Conservation (phyloP, 805 yeast genomes). For the Teunomyces panamensis region DNA sequence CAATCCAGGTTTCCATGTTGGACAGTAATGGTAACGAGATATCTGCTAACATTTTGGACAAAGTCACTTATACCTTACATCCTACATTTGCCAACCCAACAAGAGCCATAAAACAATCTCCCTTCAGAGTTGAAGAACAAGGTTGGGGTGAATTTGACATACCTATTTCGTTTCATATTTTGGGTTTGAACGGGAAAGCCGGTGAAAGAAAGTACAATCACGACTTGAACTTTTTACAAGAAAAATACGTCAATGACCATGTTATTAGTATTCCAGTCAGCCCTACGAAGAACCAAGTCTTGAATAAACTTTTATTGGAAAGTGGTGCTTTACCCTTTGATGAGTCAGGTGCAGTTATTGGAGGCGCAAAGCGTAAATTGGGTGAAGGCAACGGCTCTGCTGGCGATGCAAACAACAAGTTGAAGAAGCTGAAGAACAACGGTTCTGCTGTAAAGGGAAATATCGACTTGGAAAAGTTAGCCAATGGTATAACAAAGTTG, state of each 20-base stretch:
- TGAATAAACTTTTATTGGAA: slow-evolving; percentile 71
- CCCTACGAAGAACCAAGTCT: slow-evolving; percentile 61
- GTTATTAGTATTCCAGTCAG: slow-evolving; percentile 61
- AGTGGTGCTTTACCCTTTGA: slow-evolving; percentile 74
- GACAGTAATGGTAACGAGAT: slow-evolving; percentile 78
- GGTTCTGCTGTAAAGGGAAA: slow-evolving; percentile 61
- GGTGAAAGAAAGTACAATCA: slow-evolving; percentile 87
- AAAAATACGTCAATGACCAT: slow-evolving; percentile 76
- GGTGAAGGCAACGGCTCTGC: slow-evolving; percentile 14
- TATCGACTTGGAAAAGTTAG: slow-evolving; percentile 86
- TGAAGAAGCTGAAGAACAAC: slow-evolving; percentile 51
- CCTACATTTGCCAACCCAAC: slow-evolving; percentile 93
- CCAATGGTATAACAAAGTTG: slow-evolving; percentile 83
- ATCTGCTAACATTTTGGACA: slow-evolving; percentile 86
- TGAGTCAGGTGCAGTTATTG: slow-evolving; percentile 32
- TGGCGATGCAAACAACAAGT: slow-evolving; percentile 17
- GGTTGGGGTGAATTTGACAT: slow-evolving; percentile 99
- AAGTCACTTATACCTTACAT: slow-evolving; percentile 89
- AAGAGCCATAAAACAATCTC: slow-evolving; percentile 74
- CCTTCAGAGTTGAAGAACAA: slow-evolving; percentile 84
- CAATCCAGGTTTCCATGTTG: slow-evolving; percentile 69
- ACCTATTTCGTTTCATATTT: slow-evolving; percentile 69
- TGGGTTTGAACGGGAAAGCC: slow-evolving; percentile 64
- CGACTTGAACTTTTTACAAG: slow-evolving; percentile 82
- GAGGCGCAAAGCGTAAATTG: slow-evolving; percentile 13